Base-by-base conservation (phyloP, 257 asterid genomes). In the Scutellaria minor region DNA sequence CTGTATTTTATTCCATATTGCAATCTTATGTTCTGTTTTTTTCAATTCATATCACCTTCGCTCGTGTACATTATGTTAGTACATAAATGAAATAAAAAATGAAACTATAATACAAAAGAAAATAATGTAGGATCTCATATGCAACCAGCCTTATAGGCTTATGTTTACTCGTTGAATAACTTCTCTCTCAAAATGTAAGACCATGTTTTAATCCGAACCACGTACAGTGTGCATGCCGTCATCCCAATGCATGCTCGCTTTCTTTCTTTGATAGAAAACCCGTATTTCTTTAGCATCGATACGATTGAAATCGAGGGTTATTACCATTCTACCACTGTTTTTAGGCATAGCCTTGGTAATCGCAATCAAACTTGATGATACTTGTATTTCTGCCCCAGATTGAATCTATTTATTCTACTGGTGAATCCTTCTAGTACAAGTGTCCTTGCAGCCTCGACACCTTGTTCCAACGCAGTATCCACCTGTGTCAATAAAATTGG, bases 321-420 rank as follows among this genome's bases (percentile, higher is more conserved):
- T 24, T 24, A 18, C 18, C 18, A 18, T 18, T 18, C 40, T 39
- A 24, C 27, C 39, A 40, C 42, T 27, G 65, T 39, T 14, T 14
- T 24, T 2, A 13, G 15, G 56, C 22, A 61, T 40, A 8, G 35
- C 22, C 37, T 75, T 31, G n/a, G 5, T 35, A 24, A 31, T 41
- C 39, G 46, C n/a, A 35, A 73, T 87, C 80, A 84, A 68, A 88
- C 90, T 77, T 82, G 84, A 81, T 92, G 88, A 75, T 86, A 95
- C 81, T 95, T 95, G 87, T 90, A 90, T 70, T 90, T 95, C 89
- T 95, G 98, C 4, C 96, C 96, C 51, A 95, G 90, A 79, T 95
- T 92, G 82, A 95, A 95, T 77, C 97, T 87, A 48, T 76, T 90
- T 37, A 92, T 77, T 50, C 86, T 86, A 76, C 75, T 86, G 83